These are phyloP conservation scores for Tubosaeta sp. DNA, from an alignment of 768 basidiomycete genomes.

Conservation along the genomic window DNA sequence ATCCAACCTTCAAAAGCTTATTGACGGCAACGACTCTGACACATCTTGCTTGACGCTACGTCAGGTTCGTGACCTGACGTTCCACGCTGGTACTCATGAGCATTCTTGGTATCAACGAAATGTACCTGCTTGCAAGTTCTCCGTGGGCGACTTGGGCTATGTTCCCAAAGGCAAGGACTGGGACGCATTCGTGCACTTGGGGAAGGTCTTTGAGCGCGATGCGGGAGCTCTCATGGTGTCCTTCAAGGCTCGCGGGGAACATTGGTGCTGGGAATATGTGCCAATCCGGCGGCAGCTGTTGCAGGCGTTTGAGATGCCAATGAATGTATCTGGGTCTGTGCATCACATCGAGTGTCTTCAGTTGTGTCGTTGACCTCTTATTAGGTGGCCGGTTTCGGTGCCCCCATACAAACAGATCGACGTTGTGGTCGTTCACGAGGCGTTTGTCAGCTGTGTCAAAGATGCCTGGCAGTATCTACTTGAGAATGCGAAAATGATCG, in stretches of 20 bases:
- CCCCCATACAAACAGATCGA: conserved; percentile 35
- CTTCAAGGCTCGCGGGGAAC: conserved; percentile 24
- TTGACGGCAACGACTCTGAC: conserved; percentile 31
- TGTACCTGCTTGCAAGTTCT: conserved; percentile 38
- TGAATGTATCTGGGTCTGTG: conserved; percentile 31
- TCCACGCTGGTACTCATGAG: conserved; percentile 33
- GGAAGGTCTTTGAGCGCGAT: conserved; percentile 36
- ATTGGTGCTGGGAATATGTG: conserved; percentile 38
- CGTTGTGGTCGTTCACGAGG: conserved; percentile 37
- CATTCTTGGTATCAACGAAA: conserved; percentile 39
- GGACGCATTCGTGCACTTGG: conserved; percentile 35
- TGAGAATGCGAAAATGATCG: conserved; percentile 29
- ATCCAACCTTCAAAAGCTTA: conserved; percentile 29
- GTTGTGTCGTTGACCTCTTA: not conserved
- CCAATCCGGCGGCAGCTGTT: conserved; percentile 29
- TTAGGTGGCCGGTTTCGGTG: conserved; percentile 44
- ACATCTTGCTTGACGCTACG: conserved; percentile 31
- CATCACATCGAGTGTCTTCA: not conserved
- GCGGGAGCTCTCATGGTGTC: conserved; percentile 20
- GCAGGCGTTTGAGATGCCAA: conserved; percentile 33
- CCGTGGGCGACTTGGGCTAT: conserved; percentile 45
- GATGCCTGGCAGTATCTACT: conserved; percentile 40
- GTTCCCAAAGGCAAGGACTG: conserved; percentile 35
- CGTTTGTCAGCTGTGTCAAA: conserved; percentile 21
- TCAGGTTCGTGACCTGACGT: conserved; percentile 36